A percentile compares a stretch with the other conserved stretches of the same genome.
Evolutionary conservation across 345 rosid species (phyloP).

Genomic region (Sisymbrium irio): DNA sequence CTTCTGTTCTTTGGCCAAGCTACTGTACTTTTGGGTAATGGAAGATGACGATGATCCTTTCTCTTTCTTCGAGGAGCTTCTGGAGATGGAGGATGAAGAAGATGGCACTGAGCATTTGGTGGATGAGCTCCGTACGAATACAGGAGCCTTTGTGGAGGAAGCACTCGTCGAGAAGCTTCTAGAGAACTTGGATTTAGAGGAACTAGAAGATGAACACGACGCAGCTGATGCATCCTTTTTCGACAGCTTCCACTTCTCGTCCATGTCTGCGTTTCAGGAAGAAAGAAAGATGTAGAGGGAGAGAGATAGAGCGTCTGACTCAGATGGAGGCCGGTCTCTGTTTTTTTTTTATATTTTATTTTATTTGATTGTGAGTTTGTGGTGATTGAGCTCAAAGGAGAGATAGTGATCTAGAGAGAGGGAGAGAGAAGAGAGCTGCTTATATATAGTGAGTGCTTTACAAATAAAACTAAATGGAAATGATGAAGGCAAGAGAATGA

Average conservation of each 20-base stretch:
- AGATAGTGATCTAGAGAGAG: slow-evolving; percentile 28
- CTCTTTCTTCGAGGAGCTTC: slow-evolving; percentile 56
- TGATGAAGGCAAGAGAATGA: slow-evolving; percentile 15
- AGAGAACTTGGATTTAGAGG: slow-evolving; percentile 48
- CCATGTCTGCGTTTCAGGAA: slow-evolving; percentile 44
- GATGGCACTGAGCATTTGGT: slow-evolving; percentile 41
- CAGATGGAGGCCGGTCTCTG: not conserved
- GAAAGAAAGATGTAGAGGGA: not conserved
- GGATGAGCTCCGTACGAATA: slow-evolving; percentile 49
- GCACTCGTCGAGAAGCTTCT: slow-evolving; percentile 74
- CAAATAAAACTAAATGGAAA: slow-evolving; percentile 5
- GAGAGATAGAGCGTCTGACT: slow-evolving; percentile 4
- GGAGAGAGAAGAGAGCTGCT: slow-evolving; percentile 7
- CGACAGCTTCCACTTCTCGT: slow-evolving; percentile 69
- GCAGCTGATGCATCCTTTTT: slow-evolving; percentile 47
- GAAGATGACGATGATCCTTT: slow-evolving; percentile 55
- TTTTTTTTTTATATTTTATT: not conserved
- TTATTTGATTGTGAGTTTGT: slow-evolving; percentile 33
- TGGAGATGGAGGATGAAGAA: slow-evolving; percentile 40
- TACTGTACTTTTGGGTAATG: slow-evolving; percentile 67
- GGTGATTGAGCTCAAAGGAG: slow-evolving; percentile 23
- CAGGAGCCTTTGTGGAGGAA: slow-evolving; percentile 60
- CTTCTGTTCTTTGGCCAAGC: slow-evolving; percentile 92
- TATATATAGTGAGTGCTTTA: slow-evolving; percentile 14
- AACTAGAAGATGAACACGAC: slow-evolving; percentile 35